These are phyloP conservation scores for Epithele typhae DNA, from an alignment of 768 basidiomycete species.

Conservation along the genomic window DNA sequence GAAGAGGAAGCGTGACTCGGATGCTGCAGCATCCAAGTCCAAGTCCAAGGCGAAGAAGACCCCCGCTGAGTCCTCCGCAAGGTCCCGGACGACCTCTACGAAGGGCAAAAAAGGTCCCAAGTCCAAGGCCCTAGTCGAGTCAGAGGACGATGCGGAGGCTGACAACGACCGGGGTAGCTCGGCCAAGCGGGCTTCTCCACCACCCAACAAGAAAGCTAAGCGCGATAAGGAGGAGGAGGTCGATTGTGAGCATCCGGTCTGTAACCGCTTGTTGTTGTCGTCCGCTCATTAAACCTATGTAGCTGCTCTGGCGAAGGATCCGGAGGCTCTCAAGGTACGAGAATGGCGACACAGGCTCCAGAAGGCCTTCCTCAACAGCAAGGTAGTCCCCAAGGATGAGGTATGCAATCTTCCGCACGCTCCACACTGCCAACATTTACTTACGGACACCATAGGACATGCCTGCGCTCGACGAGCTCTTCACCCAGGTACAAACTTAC, in stretches of 20 bases:
- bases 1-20: constrained; percentile 64
- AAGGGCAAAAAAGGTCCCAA: constrained; percentile 53
- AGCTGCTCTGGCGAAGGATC: constrained; percentile 49
- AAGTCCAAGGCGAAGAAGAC: constrained; percentile 46
- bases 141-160: constrained; percentile 46
- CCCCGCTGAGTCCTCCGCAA: constrained; percentile 33
- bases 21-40: constrained; percentile 35
- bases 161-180: constrained; percentile 37
- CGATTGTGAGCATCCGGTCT: constrained; percentile 43
- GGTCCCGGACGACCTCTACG: constrained; percentile 31
- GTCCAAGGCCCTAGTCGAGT: constrained; percentile 61
- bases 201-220: constrained; percentile 62
- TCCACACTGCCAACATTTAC: constrained; percentile 2
- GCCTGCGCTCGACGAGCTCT: constrained; percentile 65
- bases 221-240: constrained; percentile 56
- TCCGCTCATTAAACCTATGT: neutral
- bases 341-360: constrained; percentile 93
- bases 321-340: constrained; percentile 70
- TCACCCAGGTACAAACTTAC: constrained; percentile 73
- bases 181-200: constrained; percentile 53
- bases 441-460: constrained; percentile 54
- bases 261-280: neutral
- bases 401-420: constrained; percentile 34
- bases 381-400: constrained; percentile 58
- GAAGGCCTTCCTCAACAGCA: constrained; percentile 74